These are phyloP conservation scores for Metschnikowia orientalis DNA, from an alignment of 805 yeast genomes.

Conservation along the genomic window DNA sequence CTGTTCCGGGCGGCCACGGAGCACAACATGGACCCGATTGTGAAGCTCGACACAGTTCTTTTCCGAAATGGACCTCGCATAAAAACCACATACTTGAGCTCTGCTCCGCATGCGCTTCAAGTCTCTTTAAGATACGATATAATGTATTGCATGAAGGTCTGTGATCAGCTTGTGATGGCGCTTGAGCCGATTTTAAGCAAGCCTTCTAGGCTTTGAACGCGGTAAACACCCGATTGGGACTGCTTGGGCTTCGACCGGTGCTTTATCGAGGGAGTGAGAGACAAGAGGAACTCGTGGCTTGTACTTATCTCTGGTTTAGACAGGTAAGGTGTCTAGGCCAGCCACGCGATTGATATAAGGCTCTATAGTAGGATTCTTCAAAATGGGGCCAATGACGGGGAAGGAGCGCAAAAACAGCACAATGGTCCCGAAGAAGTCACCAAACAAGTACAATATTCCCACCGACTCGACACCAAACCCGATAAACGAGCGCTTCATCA, in stretches of 20 bases:
- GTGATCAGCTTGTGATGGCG: too few relatives aligned
- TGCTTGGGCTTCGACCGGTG: too few relatives aligned
- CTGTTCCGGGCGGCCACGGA: constrained; percentile 11
- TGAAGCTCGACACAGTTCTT: too few relatives aligned
- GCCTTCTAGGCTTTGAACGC: too few relatives aligned
- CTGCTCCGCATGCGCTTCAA: too few relatives aligned
- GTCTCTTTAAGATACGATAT: too few relatives aligned
- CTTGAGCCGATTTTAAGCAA: too few relatives aligned
- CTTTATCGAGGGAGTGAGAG: neutral
- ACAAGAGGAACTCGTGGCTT: neutral
- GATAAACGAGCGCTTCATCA: constrained; percentile 69
- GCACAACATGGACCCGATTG: constrained; percentile 5
- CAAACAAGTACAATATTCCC: constrained; percentile 89
- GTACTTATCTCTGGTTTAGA: constrained; percentile 6
- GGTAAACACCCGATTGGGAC: too few relatives aligned
- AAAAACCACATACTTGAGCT: too few relatives aligned
- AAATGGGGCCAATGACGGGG: constrained; percentile 81
- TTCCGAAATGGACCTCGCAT: too few relatives aligned
- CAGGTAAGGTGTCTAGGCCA: constrained; percentile 41
- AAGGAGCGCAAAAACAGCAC: constrained; percentile 80
- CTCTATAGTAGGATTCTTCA: constrained; percentile 77
- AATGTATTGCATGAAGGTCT: too few relatives aligned
- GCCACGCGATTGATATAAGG: constrained; percentile 52
- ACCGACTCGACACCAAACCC: constrained; percentile 83
- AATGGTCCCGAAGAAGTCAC: constrained; percentile 84